Evolutionary conservation across 495 filamentous ascomycete species (phyloP).

Genomic region (Hypoxylon cercidicola): DNA sequence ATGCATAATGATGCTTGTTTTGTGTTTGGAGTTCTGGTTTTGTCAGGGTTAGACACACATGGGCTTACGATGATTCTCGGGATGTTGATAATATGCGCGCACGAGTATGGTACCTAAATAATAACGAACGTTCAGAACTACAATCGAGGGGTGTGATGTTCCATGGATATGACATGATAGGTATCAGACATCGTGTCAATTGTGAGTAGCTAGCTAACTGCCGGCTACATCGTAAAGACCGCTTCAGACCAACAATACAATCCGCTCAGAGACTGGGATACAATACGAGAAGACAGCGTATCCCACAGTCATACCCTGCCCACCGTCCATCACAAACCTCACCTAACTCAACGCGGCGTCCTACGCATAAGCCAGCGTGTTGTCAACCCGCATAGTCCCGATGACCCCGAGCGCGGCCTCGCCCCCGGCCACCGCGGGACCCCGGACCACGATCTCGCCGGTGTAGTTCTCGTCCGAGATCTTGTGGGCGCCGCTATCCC

Average conservation of each 20-base stretch:
- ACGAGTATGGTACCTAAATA: no score
- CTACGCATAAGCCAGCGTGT: conserved; percentile 62
- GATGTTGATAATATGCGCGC: background rate
- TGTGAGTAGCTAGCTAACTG: no score
- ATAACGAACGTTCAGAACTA: no score
- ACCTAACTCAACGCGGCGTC: background rate
- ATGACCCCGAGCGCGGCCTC: conserved; percentile 68
- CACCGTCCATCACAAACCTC: background rate
- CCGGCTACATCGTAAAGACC: no score
- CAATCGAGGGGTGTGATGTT: no score
- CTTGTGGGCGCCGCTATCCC: conserved; percentile 67
- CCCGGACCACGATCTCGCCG: conserved; percentile 74
- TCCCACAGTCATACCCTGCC: background rate
- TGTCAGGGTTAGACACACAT: conserved; percentile 1
- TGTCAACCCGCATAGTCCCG: conserved; percentile 64
- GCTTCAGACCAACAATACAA: no score
- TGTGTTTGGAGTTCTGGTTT: conserved; percentile 33
- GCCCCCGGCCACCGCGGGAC: conserved; percentile 73
- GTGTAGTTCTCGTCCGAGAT: conserved; percentile 66
- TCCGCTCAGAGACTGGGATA: no score
- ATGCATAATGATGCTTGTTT: no score
- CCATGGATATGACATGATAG: no score
- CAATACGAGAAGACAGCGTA: no score
- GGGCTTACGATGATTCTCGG: background rate
- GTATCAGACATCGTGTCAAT: no score